Evolutionary conservation across 2,329 filamentous ascomycete species (phyloP), one percentile per base, ranked within the genome.

Genomic region (Aspergillus vadensis): DNA sequence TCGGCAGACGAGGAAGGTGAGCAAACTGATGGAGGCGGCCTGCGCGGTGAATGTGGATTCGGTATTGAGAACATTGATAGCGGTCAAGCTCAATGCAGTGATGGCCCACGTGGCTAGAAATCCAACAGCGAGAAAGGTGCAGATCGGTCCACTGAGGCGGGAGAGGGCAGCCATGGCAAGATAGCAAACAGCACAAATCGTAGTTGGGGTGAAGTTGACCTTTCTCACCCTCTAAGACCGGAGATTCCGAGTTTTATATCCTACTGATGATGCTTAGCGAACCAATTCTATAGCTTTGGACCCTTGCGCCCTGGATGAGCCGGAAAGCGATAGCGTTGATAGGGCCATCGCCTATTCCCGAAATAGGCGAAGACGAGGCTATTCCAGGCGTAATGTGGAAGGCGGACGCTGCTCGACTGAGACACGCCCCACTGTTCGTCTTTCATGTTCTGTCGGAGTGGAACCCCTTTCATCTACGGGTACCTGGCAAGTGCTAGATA

Each of bases 1-100:
- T 2, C 66, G 64, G 19, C 61, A 61, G 12, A 58, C 14, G n/a
- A 67, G 55, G n/a, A 63, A 68, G 4, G 64, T 68, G 43, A 68
- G 50, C 7, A 68, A 60, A 30, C 63, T 67, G 55, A 59, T 59
- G 12, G 61, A 63, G 49, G 59, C 61, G 32, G 59, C n/a, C 44
- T 50, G 30, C 56, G 32, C 56, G 19, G 62, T 36, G 30, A 52
- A 7, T 4, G 27, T 58, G 3, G 47, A n/a, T 57, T 67, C 61
- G 4, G 30, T 25, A 47, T 65, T 66, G 27, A 67, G 51, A 9
- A 58, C 53, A 48, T 61, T 57, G 15, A 69, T 62, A 4, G 64
- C 64, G 19, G 65, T 55, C 27, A 67, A 67, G 14, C 48, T 38
- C 5, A 67, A 44, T 3, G 59, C 54, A 0, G 59, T 64, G 21